A percentile compares a stretch with the other conserved stretches of the same genome.
Evolutionary conservation across 1,284 basidiomycete species (phyloP).

Genomic region (Pterula multifida): DNA sequence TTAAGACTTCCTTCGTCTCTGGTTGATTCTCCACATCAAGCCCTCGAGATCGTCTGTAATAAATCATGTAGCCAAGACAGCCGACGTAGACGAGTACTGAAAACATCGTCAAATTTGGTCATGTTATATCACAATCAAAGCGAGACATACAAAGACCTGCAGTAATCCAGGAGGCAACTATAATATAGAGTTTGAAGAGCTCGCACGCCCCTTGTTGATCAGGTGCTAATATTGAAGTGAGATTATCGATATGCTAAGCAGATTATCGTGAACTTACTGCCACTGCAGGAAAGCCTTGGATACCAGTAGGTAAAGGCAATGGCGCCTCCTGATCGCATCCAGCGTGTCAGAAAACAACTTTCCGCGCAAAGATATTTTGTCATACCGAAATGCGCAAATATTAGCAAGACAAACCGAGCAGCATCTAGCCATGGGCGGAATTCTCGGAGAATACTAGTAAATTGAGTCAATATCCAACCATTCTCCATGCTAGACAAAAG

Average conservation of each 20-base stretch:
- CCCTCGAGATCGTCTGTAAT: not conserved
- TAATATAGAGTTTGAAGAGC: slow-evolving; percentile 35
- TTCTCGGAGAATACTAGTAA: slow-evolving; percentile 30
- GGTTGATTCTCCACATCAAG: not conserved
- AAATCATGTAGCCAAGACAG: not conserved
- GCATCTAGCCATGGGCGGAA: slow-evolving; percentile 49
- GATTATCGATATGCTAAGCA: not conserved
- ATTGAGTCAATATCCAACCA: not conserved
- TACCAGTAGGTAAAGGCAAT: slow-evolving; percentile 29
- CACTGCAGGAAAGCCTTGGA: slow-evolving; percentile 27
- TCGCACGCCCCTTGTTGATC: slow-evolving; percentile 34
- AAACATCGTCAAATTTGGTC: not conserved
- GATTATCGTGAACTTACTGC: slow-evolving; percentile 21
- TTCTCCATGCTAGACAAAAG: too few species aligned
- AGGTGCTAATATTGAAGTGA: slow-evolving; percentile 16
- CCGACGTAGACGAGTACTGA: not conserved
- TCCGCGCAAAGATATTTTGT: not conserved
- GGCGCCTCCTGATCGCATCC: slow-evolving; percentile 43
- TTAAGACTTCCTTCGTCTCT: not conserved
- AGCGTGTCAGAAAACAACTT: too few species aligned
- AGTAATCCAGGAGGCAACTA: slow-evolving; percentile 42
- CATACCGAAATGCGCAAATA: slow-evolving; percentile 37
- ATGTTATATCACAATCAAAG: too few species aligned
- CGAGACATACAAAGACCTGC: slow-evolving; percentile 35
- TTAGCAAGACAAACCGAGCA: slow-evolving; percentile 35